These are phyloP conservation scores for Pleodorina starrii DNA, from an alignment of 139 green algal species.

Conservation along the genomic window DNA sequence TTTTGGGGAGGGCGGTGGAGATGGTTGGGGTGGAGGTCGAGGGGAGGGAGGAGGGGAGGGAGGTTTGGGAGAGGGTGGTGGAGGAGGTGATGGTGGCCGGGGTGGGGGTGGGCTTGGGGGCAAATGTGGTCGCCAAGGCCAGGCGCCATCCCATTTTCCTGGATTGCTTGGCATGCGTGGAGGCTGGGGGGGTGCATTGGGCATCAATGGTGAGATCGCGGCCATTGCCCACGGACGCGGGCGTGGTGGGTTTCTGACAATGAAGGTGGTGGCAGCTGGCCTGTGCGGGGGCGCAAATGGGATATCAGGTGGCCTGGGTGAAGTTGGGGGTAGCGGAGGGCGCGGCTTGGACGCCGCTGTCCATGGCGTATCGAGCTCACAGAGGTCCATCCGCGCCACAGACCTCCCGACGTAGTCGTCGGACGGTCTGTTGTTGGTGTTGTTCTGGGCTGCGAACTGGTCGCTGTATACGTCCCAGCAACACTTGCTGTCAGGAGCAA, in stretches of 20 bases:
- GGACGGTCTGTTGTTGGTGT: background rate
- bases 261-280: background rate
- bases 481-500: conserved; percentile 22
- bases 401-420: background rate
- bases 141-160: background rate
- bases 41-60: too few relatives aligned
- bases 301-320: background rate
- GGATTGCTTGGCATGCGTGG: background rate
- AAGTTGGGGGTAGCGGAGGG: background rate
- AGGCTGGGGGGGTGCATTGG: background rate
- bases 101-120: background rate
- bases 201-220: background rate
- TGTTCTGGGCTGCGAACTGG: background rate
- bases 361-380: background rate
- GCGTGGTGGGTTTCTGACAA: background rate
- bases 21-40: too few relatives aligned
- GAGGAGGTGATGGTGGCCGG: background rate
- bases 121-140: background rate
- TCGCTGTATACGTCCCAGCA: background rate
- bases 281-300: background rate
- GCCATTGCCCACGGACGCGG: background rate
- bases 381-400: background rate
- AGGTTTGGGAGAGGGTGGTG: background rate
- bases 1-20: too few relatives aligned
- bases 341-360: background rate